phyloP scores from a whole-genome alignment of 495 filamentous ascomycete species.

The Beverwykella pulmonaria region DNA sequence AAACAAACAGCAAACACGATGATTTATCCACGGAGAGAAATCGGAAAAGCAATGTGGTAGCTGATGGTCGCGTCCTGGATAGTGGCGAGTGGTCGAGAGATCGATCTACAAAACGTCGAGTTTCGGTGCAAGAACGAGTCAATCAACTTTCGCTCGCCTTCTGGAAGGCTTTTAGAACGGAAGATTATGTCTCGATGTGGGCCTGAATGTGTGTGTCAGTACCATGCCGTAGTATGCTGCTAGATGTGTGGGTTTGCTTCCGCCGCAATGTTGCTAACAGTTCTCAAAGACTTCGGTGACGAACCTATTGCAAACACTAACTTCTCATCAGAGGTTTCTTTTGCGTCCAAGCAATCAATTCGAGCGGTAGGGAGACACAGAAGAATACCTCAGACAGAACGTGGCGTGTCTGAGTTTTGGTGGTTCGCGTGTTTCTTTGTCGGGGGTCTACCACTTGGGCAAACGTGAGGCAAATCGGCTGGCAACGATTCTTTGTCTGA shows the following conservation, averaged over 20 bases:
- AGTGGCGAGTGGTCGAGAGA: background rate
- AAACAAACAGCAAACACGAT: background rate
- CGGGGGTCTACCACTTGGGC: slow-evolving; percentile 10
- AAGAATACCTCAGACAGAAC: slow-evolving; percentile 25
- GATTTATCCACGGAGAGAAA: background rate
- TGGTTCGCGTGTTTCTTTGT: slow-evolving; percentile 39
- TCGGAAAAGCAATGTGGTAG: background rate
- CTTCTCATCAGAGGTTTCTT: slow-evolving; percentile 19
- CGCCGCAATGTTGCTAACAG: slow-evolving; percentile 32
- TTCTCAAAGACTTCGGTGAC: slow-evolving; percentile 26
- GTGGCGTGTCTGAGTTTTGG: slow-evolving; percentile 39
- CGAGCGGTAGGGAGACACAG: slow-evolving; percentile 20
- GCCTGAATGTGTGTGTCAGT: slow-evolving; percentile 32
- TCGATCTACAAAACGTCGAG: background rate
- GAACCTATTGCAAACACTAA: slow-evolving; percentile 41
- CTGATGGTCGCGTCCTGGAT: background rate
- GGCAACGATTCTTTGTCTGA: slow-evolving; percentile 39
- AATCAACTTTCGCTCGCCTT: slow-evolving; percentile 19
- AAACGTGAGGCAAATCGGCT: slow-evolving; percentile 29
- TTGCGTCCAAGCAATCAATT: slow-evolving; percentile 26
- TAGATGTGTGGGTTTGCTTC: slow-evolving; percentile 30
- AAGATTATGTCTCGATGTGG: slow-evolving; percentile 10
- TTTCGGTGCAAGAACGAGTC: background rate
- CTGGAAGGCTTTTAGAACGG: slow-evolving; percentile 27
- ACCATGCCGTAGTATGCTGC: slow-evolving; percentile 8